Conservation (phyloP, 2,329 filamentous ascomycete genomes). For the Neopestalotiopsis sp. region DNA sequence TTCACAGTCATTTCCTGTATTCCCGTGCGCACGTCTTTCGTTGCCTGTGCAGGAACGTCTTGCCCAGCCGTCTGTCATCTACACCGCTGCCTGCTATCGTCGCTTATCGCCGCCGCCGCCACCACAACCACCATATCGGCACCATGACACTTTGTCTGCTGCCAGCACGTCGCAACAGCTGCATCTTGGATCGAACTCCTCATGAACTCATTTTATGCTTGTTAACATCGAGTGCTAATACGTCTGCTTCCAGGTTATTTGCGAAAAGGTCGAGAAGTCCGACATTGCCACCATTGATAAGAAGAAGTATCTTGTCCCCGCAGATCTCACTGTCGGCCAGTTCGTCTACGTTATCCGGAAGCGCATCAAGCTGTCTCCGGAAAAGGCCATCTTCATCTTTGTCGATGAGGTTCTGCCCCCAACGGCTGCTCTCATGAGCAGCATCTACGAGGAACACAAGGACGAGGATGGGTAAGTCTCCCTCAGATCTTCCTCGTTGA, state of each 20-base stretch:
- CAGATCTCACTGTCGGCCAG: constrained; percentile 97
- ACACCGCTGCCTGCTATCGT: constrained; percentile 13
- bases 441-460: constrained; percentile 99
- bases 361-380: constrained; percentile 98
- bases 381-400: constrained; percentile 99
- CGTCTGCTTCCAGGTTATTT: constrained; percentile 76
- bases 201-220: background rate
- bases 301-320: constrained; percentile 99
- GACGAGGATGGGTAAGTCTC: constrained; percentile 68
- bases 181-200: background rate
- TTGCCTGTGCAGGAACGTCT: background rate
- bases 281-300: constrained; percentile 99
- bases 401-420: constrained; percentile 97
- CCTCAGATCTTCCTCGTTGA: constrained; percentile 20
- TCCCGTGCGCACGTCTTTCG: background rate
- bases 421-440: constrained; percentile 97
- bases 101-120: constrained; percentile 6
- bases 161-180: background rate
- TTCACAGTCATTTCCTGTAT: background rate
- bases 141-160: no score
- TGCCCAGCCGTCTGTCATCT: background rate
- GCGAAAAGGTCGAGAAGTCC: constrained; percentile 99
- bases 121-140: background rate
- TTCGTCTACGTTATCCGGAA: constrained; percentile 99
- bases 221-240: background rate